These are phyloP conservation scores for Stachybotrys elegans DNA, from an alignment of 2,329 filamentous ascomycete genomes.

Conservation along the genomic window DNA sequence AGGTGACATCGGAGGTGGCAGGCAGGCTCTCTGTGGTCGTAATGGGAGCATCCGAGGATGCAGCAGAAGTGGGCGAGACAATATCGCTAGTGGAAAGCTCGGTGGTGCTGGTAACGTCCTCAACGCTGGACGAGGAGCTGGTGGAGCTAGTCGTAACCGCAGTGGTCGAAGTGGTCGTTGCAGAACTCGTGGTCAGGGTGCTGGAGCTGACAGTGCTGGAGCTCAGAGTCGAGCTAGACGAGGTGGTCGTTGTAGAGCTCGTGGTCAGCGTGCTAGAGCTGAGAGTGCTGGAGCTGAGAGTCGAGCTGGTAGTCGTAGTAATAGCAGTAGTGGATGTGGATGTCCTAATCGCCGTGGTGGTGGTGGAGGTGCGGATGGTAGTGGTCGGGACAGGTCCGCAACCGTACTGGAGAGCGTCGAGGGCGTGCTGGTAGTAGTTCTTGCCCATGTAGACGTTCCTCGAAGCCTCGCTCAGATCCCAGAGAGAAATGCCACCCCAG, in stretches of 20 bases:
- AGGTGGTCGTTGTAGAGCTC: background rate
- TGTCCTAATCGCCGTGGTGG: conserved; percentile 13
- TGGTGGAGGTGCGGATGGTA: conserved; percentile 15
- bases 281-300: background rate
- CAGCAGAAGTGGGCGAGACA: background rate
- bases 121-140: conserved; percentile 4
- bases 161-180: background rate
- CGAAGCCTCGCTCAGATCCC: conserved; percentile 34
- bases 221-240: conserved; percentile 3
- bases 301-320: conserved; percentile 9
- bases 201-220: background rate
- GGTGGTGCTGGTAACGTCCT: too few relatives aligned
- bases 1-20: background rate
- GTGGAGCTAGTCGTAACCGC: background rate
- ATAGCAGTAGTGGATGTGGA: conserved; percentile 7
- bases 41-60: background rate
- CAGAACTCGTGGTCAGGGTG: background rate
- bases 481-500: conserved; percentile 42
- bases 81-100: background rate
- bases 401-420: conserved; percentile 31
- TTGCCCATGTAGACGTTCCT: conserved; percentile 26
- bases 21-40: background rate
- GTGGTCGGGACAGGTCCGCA: conserved; percentile 23
- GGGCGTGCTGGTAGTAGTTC: conserved; percentile 29
- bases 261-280: conserved; percentile 3